These are phyloP conservation scores for Artemisia tridentata DNA, from an alignment of 129 eudicot species.

Conservation along the genomic window DNA sequence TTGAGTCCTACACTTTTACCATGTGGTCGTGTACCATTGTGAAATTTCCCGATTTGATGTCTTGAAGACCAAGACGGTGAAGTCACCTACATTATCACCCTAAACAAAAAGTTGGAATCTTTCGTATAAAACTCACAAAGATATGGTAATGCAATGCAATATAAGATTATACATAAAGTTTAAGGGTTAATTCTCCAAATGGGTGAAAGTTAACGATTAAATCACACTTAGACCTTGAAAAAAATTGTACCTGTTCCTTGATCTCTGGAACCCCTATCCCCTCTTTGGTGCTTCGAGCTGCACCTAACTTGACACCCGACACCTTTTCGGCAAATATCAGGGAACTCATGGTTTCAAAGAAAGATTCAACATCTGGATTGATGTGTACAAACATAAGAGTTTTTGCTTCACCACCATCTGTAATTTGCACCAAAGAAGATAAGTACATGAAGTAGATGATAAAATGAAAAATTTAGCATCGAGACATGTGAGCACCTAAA, in stretches of 20 bases:
- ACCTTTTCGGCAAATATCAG: slow-evolving; percentile 81
- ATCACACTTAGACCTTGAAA: too few relatives aligned
- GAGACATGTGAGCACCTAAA: slow-evolving; percentile 44
- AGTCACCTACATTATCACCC: slow-evolving; percentile 49
- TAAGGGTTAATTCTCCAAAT: too few relatives aligned
- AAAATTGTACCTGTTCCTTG: slow-evolving; percentile 70
- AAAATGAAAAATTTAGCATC: not conserved
- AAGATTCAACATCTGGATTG: slow-evolving; percentile 82
- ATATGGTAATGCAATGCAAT: slow-evolving; percentile 2
- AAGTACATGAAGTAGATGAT: slow-evolving; percentile 1
- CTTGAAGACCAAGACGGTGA: slow-evolving; percentile 54
- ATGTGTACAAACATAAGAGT: slow-evolving; percentile 87
- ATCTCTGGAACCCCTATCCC: slow-evolving; percentile 76
- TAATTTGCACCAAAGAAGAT: slow-evolving; percentile 10
- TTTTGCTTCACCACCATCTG: slow-evolving; percentile 88
- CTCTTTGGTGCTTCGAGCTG: slow-evolving; percentile 76
- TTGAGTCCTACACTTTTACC: too few relatives aligned
- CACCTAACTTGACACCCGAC: slow-evolving; percentile 92
- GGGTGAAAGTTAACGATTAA: too few relatives aligned
- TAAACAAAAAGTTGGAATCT: slow-evolving; percentile 6
- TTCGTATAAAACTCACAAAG: not conserved
- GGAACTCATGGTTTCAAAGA: slow-evolving; percentile 67
- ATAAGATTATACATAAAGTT: not conserved
- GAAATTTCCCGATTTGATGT: slow-evolving; percentile 35
- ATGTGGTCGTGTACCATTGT: slow-evolving; percentile 26